phyloP scores from a whole-genome alignment of 1,139 yeast genomes.

The Candida pseudoviswanathii region DNA sequence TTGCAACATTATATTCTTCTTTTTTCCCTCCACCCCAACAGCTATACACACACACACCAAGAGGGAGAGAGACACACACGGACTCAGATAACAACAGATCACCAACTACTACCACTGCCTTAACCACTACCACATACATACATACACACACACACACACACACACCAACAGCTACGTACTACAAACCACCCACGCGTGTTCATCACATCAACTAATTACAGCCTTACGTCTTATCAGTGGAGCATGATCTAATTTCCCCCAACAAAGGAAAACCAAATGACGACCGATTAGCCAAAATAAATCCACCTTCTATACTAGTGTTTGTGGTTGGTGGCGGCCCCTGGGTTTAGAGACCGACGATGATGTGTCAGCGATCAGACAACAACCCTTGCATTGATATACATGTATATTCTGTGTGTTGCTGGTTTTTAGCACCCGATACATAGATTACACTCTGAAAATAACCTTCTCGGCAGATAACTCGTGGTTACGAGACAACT shows the following conservation, averaged over 20 bases:
- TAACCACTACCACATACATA: not conserved
- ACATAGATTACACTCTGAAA: constrained; percentile 14
- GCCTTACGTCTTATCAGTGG: no score
- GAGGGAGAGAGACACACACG: no score
- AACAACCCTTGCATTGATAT: not conserved
- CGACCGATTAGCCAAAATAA: no score
- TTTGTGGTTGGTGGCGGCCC: no score
- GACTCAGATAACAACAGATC: not conserved
- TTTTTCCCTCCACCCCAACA: no score
- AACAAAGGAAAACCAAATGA: no score
- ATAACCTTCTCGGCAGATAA: constrained; percentile 32
- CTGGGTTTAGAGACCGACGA: no score
- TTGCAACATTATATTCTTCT: not conserved
- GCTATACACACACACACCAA: no score
- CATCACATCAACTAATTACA: not conserved
- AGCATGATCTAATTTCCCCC: no score
- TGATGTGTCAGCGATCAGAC: no score
- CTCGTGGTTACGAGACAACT: constrained; percentile 26
- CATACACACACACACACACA: not conserved
- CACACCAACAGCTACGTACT: not conserved
- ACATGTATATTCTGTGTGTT: not conserved
- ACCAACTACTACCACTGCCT: not conserved
- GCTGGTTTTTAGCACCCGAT: not conserved
- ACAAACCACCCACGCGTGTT: not conserved
- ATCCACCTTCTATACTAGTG: no score